phyloP scores from a whole-genome alignment of 331 rosid genomes.

The Pyrus hybrid region DNA sequence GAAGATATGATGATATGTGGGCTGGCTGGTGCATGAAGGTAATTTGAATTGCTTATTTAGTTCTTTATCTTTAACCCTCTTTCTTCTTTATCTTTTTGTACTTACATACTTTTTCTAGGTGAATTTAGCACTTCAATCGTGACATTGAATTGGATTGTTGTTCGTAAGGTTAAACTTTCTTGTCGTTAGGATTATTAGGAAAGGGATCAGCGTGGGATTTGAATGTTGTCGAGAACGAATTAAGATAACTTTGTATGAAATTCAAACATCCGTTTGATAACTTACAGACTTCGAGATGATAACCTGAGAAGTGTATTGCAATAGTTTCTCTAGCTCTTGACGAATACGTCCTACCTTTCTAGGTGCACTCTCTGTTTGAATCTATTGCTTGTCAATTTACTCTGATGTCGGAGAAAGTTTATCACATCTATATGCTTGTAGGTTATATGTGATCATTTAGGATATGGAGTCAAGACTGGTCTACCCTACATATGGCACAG shows the following conservation, averaged over 20 bases:
- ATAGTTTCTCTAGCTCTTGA: not conserved
- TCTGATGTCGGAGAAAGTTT: not conserved
- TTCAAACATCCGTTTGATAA: not conserved
- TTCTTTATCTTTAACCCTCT: not conserved
- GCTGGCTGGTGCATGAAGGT: slow-evolving; percentile 97
- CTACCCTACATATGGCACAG: slow-evolving; percentile 95
- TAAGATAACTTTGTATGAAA: not conserved
- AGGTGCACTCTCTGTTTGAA: not conserved
- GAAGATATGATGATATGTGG: slow-evolving; percentile 95
- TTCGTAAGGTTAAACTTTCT: not conserved
- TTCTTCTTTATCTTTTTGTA: not conserved
- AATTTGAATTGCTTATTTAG: not conserved
- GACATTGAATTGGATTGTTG: not conserved
- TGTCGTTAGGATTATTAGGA: not conserved
- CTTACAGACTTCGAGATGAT: not conserved
- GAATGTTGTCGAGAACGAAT: not conserved
- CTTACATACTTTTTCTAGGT: not conserved
- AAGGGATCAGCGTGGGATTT: no score
- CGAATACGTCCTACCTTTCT: not conserved
- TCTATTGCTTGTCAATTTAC: not conserved
- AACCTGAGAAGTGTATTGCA: not conserved
- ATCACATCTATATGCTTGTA: not conserved
- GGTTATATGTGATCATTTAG: slow-evolving; percentile 88
- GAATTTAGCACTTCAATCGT: not conserved
- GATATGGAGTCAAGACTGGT: slow-evolving; percentile 76